Evolutionary conservation across 495 filamentous ascomycete genomes (phyloP).

Genomic region (Podospora fimiseda): DNA sequence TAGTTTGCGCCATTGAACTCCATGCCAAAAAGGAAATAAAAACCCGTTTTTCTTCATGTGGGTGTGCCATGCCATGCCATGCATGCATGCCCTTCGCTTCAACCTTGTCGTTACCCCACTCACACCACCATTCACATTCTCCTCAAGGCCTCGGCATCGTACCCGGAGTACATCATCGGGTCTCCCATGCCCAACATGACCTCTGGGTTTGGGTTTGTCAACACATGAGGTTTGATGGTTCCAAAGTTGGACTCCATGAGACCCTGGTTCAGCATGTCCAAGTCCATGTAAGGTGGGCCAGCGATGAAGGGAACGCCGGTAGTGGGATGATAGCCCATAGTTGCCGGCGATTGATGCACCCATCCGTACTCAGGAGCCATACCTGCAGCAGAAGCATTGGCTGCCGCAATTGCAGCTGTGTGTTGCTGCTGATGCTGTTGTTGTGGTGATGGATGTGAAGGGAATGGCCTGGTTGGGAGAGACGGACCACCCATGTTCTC

Average conservation of each 20-base stretch:
- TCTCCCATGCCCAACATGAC: slow-evolving; percentile 47
- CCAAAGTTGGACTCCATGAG: slow-evolving; percentile 40
- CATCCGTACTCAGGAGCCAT: slow-evolving; percentile 17
- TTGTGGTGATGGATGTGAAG: too few species aligned
- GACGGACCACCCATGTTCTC: slow-evolving; percentile 20
- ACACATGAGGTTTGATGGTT: slow-evolving; percentile 42
- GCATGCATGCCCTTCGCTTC: too few species aligned
- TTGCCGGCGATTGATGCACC: slow-evolving; percentile 30
- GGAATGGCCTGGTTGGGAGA: too few species aligned
- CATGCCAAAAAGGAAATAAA: neutral
- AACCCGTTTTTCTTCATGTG: neutral
- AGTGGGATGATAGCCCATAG: slow-evolving; percentile 22
- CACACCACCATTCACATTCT: slow-evolving; percentile 9
- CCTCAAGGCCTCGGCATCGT: slow-evolving; percentile 25
- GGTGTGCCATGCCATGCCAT: too few species aligned
- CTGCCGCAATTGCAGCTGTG: too few species aligned
- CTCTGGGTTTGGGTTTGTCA: slow-evolving; percentile 38
- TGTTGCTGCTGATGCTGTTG: too few species aligned
- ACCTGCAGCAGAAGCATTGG: neutral
- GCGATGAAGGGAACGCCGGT: slow-evolving; percentile 23
- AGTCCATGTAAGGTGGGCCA: slow-evolving; percentile 24
- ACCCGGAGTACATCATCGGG: slow-evolving; percentile 40
- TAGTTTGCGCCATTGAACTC: neutral
- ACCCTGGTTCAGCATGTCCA: slow-evolving; percentile 40
- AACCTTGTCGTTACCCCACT: neutral